phyloP scores from a whole-genome alignment of 495 filamentous ascomycete genomes.

The Penicillium cataractarum region DNA sequence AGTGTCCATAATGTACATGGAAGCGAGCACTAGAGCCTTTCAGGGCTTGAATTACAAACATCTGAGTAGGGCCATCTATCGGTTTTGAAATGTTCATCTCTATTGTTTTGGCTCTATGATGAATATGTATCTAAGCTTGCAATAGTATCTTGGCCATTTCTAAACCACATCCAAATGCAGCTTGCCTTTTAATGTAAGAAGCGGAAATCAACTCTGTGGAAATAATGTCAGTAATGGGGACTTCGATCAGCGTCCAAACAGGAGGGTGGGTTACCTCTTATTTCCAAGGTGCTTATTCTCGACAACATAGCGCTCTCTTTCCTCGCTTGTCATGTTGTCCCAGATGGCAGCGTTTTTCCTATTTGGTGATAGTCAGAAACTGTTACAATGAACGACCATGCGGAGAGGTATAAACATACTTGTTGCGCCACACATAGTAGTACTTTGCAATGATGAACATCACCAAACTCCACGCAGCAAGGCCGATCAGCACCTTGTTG shows the following conservation, averaged over 20 bases:
- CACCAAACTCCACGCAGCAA: slow-evolving; percentile 56
- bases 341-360: slow-evolving; percentile 51
- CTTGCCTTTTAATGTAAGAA: slow-evolving; percentile 47
- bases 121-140: background rate
- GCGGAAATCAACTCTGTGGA: slow-evolving; percentile 53
- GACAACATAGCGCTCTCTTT: slow-evolving; percentile 64
- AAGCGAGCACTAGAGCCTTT: too few relatives aligned
- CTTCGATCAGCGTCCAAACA: background rate
- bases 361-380: background rate
- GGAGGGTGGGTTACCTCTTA: slow-evolving; percentile 54
- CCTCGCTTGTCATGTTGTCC: slow-evolving; percentile 63
- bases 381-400: background rate
- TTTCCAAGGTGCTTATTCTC: slow-evolving; percentile 70
- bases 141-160: background rate
- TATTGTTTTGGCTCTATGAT: background rate
- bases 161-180: background rate
- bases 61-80: background rate
- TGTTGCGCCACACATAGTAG: slow-evolving; percentile 68
- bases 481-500: slow-evolving; percentile 64
- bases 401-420: slow-evolving; percentile 31
- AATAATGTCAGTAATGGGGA: slow-evolving; percentile 5
- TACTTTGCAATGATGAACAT: slow-evolving; percentile 60
- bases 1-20: background rate
- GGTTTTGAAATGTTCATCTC: background rate
- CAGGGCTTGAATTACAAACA: background rate